Conservation (phyloP, 768 basidiomycete species). For the Cystofilobasidium bisporidii region DNA sequence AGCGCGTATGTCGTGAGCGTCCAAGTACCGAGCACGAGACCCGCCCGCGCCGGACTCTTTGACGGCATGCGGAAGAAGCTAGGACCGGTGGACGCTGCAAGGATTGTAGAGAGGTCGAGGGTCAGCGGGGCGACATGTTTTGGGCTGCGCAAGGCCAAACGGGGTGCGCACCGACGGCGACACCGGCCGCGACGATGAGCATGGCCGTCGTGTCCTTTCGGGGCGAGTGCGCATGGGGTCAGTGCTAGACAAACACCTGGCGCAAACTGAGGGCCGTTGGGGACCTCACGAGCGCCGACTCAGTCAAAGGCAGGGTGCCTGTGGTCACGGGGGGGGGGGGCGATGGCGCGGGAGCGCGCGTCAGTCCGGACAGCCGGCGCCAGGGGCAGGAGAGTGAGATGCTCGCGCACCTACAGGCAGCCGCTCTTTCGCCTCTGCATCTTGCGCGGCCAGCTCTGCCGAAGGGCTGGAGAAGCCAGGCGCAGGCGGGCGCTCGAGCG, state of each 20-base stretch:
- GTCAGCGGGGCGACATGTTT: not conserved
- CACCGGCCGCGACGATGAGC: not conserved
- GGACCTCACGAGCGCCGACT: too few relatives aligned
- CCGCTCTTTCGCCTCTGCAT: not conserved
- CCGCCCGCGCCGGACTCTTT: not conserved
- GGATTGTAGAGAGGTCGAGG: not conserved
- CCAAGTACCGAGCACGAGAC: conserved; percentile 16
- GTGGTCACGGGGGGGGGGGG: too few relatives aligned
- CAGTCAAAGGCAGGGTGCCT: too few relatives aligned
- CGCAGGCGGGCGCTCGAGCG: not conserved
- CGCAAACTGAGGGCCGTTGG: too few relatives aligned
- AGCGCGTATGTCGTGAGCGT: conserved; percentile 8
- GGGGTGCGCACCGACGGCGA: conserved; percentile 8
- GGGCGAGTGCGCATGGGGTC: not conserved
- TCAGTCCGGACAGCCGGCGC: too few relatives aligned
- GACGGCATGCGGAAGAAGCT: conserved; percentile 1
- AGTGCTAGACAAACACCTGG: too few relatives aligned
- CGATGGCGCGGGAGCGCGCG: too few relatives aligned
- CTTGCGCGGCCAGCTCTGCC: not conserved
- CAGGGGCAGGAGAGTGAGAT: too few relatives aligned
- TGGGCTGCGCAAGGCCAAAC: too few relatives aligned
- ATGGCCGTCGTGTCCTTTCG: conserved; percentile 4
- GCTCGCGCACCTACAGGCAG: too few relatives aligned
- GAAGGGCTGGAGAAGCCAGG: not conserved
- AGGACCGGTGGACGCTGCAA: conserved; percentile 1